Evolutionary conservation across 1,139 yeast genomes (phyloP), one percentile per base, ranked within the genome.

Genomic region (Wickerhamomyces sp.): DNA sequence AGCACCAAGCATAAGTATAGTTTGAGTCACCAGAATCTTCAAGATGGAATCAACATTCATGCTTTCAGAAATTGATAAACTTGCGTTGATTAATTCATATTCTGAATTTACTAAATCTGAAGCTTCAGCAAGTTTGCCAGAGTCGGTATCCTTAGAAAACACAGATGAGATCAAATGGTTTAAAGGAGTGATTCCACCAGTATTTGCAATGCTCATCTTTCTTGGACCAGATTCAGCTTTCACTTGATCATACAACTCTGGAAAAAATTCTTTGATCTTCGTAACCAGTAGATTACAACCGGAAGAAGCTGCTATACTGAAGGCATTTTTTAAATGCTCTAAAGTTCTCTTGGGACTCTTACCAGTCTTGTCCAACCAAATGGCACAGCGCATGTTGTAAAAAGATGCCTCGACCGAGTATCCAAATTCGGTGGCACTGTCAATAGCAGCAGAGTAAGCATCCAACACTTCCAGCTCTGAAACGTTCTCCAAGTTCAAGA

Each of bases 31-130:
- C 21, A 74, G 49, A 34, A 61, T 68, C 31, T 57, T 51, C 4
- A 67, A 54, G 36, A 72, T 70, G 4, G 64, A 50, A 8, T 59
- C 62, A 33, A 60, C 57, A 36, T 65, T 65, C 12, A 66, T 59
- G 3, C 74, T 65, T 44, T 71, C 77, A 0, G 76, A 66, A 22
- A 74, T 71, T 22, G 66, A 66, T 21, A 72, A 56, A 46, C 78
- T 72, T 3, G 75, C 66, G 40, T 64, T 63, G 33, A 58, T 42
- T 3, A 42, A 41, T 26, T 41, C 36, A 23, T 56, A 59, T 4
- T 35, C 6, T 14, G 19, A 33, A 12, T 33, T 33, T n/a, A 31
- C 31, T 8, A 15, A n/a, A 18, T 32, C 50, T 5, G 39, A 22
- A 9, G 36, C 40, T 5, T 32, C 6, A 5, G 30, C 9, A 2